Percentiles rank a stretch among this genome's conserved stretches.
Conservation (phyloP, 2,329 filamentous ascomycete species). For the Fusarium tanahbumbuense region DNA sequence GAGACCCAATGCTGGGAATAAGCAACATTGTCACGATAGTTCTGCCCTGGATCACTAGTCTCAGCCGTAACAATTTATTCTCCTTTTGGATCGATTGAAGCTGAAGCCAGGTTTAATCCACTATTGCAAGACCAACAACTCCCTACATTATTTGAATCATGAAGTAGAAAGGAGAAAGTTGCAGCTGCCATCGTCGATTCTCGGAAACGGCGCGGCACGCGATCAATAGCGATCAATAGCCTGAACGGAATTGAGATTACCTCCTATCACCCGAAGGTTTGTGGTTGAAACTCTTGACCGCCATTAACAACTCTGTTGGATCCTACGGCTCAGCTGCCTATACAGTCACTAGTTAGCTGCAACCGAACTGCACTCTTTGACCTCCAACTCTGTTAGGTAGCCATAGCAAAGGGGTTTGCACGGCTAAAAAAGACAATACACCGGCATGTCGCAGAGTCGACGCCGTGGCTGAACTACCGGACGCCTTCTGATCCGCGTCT, state of each 20-base stretch:
- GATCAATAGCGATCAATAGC: constrained; percentile 45
- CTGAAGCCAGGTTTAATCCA: constrained; percentile 14
- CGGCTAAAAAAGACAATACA: constrained; percentile 7
- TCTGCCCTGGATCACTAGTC: constrained; percentile 2
- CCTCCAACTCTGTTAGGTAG: not conserved
- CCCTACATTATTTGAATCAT: constrained; percentile 1
- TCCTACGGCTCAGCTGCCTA: constrained; percentile 5
- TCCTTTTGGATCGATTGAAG: not conserved
- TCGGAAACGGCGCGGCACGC: constrained; percentile 33
- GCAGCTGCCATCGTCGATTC: constrained; percentile 3
- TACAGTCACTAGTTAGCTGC: not conserved
- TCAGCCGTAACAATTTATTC: constrained; percentile 3
- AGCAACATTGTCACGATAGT: constrained; percentile 10
- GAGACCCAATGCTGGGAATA: constrained; percentile 14
- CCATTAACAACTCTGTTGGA: not conserved
- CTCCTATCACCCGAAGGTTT: not conserved
- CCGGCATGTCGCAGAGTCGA: constrained; percentile 29
- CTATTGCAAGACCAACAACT: constrained; percentile 23
- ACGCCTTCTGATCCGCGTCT: constrained; percentile 2
- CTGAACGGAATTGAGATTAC: constrained; percentile 6
- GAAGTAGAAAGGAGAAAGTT: constrained; percentile 5
- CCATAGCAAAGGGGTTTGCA: constrained; percentile 8
- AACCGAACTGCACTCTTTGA: constrained; percentile 8
- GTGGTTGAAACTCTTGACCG: constrained; percentile 13
- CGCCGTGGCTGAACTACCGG: constrained; percentile 35